phyloP scores from a whole-genome alignment of 768 basidiomycete genomes.

The Pleurotus tuoliensis region DNA sequence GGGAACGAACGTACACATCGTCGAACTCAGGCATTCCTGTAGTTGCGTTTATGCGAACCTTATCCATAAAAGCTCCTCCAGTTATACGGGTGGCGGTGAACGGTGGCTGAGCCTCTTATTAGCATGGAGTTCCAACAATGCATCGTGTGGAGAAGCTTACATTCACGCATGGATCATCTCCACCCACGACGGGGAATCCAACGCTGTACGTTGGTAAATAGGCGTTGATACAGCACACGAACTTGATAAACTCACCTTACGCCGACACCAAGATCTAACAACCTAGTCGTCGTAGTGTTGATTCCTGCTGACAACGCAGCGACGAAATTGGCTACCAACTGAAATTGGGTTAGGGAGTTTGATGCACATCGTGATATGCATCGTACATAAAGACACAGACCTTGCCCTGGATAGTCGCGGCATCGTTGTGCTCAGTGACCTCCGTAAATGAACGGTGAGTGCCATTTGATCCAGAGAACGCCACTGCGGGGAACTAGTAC shows the following conservation, averaged over 20 bases:
- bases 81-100: constrained; percentile 26
- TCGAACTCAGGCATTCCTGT: constrained; percentile 20
- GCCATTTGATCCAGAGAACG: constrained; percentile 23
- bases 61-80: constrained; percentile 20
- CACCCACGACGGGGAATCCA: constrained; percentile 7
- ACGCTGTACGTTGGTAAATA: neutral
- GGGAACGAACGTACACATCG: constrained; percentile 16
- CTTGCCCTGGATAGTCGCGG: constrained; percentile 22
- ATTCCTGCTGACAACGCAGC: constrained; percentile 19
- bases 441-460: constrained; percentile 27
- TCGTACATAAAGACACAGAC: constrained; percentile 4
- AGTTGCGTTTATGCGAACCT: constrained; percentile 16
- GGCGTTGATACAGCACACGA: too few relatives aligned
- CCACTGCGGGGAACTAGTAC: constrained; percentile 22
- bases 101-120: constrained; percentile 17
- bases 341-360: neutral
- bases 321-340: constrained; percentile 19
- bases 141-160: neutral
- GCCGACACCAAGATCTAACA: constrained; percentile 24
- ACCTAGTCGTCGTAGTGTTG: constrained; percentile 15
- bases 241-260: constrained; percentile 14
- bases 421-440: constrained; percentile 20
- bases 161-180: neutral
- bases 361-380: neutral
- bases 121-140: too few relatives aligned